Base-by-base conservation (phyloP, 352 stramenopile species). In the Aphanomyces euteiches region DNA sequence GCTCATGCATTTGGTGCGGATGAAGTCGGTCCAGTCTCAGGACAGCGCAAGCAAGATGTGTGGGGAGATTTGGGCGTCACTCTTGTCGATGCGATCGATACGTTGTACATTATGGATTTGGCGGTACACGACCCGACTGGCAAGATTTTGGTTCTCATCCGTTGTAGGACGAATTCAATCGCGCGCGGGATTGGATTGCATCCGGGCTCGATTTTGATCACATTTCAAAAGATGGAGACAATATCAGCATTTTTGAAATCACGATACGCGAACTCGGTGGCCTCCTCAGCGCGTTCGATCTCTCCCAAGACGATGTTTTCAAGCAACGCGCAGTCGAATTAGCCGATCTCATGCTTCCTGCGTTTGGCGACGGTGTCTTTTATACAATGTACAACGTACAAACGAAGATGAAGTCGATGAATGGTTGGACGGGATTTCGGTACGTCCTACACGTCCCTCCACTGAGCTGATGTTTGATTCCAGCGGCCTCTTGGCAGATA, bases 191-290 rank as follows among this genome's bases (percentile, higher is more conserved):
- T 21, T 98, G 95, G 75, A 81, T 99, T 37, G 78, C 75, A 0
- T 74, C 81, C 19, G 73, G 87, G 34, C 67, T 98, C 0, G 79
- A 97, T 69, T 94, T 98, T 47, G 78, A 80, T 2, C 84, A 93
- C 39, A 64, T 92, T 45, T 82, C 82, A 12, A 41, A 38, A 17
- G 78, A 78, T 21, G 79, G 85, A 73, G 72, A 73, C 34, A 67
- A 78, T 15, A 82, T 99, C 8, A 98, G 92, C 21, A 82, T 98
- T 19, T 99, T 99, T 82, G 98, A 99, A 84, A 99, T 96, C 1
- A 99, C 97, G 47, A 99, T 99, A 84, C 92, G 97, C 28, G 93
- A 95, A 77, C 83, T 99, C 5, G 98, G 96, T 19, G 98, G 98
- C 8, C 81, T 99, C 5, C 83, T 99, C 13, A 93, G 91, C 43